Evolutionary conservation across 2,329 filamentous ascomycete species (phyloP).

Genomic region (Penicillium sp.): DNA sequence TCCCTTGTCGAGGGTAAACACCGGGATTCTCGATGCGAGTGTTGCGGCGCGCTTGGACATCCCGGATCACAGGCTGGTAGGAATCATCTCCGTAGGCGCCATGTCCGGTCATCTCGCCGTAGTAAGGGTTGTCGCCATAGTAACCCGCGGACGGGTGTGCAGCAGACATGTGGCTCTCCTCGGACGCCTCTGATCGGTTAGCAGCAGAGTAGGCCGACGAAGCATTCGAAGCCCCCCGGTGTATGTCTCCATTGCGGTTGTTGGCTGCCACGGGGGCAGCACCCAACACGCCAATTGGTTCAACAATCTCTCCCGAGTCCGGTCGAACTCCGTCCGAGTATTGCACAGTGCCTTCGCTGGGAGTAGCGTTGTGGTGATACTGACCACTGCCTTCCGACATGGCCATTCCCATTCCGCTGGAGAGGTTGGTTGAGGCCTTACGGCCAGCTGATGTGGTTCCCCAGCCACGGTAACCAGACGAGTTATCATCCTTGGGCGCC

Average conservation of each 20-base stretch:
- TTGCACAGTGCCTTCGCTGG: conserved; percentile 60
- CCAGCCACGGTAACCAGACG: conserved; percentile 90
- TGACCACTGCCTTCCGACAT: conserved; percentile 70
- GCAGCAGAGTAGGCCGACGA: conserved; percentile 92
- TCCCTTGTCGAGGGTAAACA: conserved; percentile 85
- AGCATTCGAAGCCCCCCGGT: conserved; percentile 88
- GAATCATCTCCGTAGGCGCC: conserved; percentile 58
- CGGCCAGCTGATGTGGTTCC: conserved; percentile 75
- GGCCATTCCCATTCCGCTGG: conserved; percentile 64
- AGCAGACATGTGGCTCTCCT: conserved; percentile 53
- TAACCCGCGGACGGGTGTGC: conserved; percentile 51
- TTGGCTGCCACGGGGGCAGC: conserved; percentile 63
- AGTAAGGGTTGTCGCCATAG: conserved; percentile 59
- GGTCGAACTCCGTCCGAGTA: conserved; percentile 63
- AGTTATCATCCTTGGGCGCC: conserved; percentile 70
- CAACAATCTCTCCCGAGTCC: conserved; percentile 65
- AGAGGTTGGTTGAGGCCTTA: conserved; percentile 87
- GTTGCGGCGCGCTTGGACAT: conserved; percentile 88
- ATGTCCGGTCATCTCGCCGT: conserved; percentile 45
- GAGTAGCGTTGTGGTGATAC: conserved; percentile 58
- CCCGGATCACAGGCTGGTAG: conserved; percentile 81
- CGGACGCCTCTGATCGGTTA: conserved; percentile 67
- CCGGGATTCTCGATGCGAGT: conserved; percentile 91
- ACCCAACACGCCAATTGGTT: conserved; percentile 71
- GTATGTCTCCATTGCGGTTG: conserved; percentile 69